phyloP scores from a whole-genome alignment of 2,329 filamentous ascomycete species.

The Fusarium albidum region DNA sequence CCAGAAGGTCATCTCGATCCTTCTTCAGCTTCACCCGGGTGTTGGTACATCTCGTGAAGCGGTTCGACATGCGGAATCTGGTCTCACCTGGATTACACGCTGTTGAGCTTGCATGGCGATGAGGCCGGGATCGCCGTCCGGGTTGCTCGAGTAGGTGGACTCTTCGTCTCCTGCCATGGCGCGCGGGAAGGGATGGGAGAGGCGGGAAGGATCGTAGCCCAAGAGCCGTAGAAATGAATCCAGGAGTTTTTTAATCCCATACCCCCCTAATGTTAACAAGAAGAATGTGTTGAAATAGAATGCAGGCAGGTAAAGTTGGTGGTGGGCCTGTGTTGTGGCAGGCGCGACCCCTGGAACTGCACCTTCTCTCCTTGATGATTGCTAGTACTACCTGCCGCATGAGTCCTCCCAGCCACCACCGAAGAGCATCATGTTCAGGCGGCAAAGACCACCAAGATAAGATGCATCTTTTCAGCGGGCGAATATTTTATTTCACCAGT shows the following conservation, averaged over 20 bases:
- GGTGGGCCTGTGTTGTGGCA: too few relatives aligned
- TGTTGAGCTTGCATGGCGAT: conserved; percentile 39
- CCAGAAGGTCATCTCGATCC: conserved; percentile 40
- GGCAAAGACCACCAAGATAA: conserved; percentile 8
- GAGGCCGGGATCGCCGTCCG: conserved; percentile 34
- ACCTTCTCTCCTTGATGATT: too few relatives aligned
- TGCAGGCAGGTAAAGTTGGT: too few relatives aligned
- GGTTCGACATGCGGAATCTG: not conserved
- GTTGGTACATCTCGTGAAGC: not conserved
- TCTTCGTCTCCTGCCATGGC: conserved; percentile 27
- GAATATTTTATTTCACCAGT: conserved; percentile 1
- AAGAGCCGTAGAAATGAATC: too few relatives aligned
- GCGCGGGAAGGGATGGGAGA: not conserved
- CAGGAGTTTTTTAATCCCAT: too few relatives aligned
- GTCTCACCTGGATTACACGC: conserved; percentile 38
- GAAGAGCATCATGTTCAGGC: conserved; percentile 4
- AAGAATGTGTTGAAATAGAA: too few relatives aligned
- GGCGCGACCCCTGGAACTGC: too few relatives aligned
- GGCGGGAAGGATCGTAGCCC: too few relatives aligned
- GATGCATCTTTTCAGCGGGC: too few relatives aligned
- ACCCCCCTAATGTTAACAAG: too few relatives aligned
- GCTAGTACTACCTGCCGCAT: too few relatives aligned
- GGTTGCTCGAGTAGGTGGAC: conserved; percentile 24
- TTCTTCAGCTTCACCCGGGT: conserved; percentile 40
- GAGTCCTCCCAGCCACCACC: too few relatives aligned